Conservation (phyloP, 2,329 filamentous ascomycete genomes). For the Hypomyces rosellus region DNA sequence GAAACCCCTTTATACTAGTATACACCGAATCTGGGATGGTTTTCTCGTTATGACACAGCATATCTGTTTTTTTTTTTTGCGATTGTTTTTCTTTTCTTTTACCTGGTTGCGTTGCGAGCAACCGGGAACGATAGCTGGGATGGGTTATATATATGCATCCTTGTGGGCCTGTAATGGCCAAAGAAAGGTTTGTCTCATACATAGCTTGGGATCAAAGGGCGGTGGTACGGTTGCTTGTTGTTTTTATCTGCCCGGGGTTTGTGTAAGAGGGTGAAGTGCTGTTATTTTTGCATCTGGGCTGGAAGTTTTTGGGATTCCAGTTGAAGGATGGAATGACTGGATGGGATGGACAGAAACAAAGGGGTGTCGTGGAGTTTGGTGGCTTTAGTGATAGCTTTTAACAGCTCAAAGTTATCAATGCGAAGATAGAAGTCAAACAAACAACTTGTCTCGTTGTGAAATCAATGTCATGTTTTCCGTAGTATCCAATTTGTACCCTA, state of each 20-base stretch:
- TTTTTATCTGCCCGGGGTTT: neutral
- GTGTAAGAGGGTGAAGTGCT: constrained; percentile 15
- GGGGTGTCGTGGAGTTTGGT: constrained; percentile 30
- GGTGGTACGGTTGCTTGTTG: neutral
- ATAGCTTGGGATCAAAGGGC: constrained; percentile 3
- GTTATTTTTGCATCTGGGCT: constrained; percentile 12
- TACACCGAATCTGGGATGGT: constrained; percentile 14
- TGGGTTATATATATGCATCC: neutral
- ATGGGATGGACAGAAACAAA: constrained; percentile 15
- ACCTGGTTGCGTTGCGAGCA: neutral
- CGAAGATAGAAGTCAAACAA: constrained; percentile 10
- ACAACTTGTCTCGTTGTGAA: constrained; percentile 13
- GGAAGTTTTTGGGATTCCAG: neutral
- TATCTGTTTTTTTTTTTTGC: constrained; percentile 5
- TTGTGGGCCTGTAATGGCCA: neutral
- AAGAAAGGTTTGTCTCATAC: neutral
- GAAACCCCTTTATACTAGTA: constrained; percentile 18
- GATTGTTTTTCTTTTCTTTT: neutral
- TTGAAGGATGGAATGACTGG: constrained; percentile 4
- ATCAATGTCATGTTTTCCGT: neutral
- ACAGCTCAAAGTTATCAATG: constrained; percentile 15
- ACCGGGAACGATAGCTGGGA: neutral
- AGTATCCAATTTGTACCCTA: neutral
- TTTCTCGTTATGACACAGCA: constrained; percentile 21
- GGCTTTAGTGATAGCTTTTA: constrained; percentile 20